These are phyloP conservation scores for Venturia carpophila DNA, from an alignment of 2,329 filamentous ascomycete species.

Conservation along the genomic window DNA sequence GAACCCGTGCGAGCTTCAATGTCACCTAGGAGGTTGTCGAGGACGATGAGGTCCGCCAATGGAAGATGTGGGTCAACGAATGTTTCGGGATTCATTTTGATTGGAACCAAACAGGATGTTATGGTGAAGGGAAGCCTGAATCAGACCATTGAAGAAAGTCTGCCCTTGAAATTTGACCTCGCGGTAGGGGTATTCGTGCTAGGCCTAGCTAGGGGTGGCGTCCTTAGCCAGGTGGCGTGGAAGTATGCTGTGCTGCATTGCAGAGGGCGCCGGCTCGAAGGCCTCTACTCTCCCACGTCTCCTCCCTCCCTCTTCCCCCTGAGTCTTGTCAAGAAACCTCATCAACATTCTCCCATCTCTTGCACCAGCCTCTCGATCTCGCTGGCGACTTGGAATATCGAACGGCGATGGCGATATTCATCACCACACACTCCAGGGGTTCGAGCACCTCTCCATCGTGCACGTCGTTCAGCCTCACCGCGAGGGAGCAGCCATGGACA, in stretches of 20 bases:
- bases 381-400: background rate
- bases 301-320: no score
- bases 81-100: background rate
- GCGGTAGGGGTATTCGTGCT: background rate
- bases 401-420: background rate
- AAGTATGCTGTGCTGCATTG: no score
- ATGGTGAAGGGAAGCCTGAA: background rate
- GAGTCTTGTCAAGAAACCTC: no score
- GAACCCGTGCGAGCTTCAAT: constrained; percentile 19
- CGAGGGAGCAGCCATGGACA: background rate
- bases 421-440: background rate
- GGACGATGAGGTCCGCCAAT: constrained; percentile 33
- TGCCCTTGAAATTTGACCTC: background rate
- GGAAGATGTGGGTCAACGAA: constrained; percentile 31
- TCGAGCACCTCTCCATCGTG: background rate
- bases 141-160: background rate
- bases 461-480: background rate
- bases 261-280: no score
- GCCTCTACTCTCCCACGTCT: no score
- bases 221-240: background rate
- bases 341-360: background rate
- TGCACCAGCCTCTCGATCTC: background rate
- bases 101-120: background rate
- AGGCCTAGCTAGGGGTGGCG: background rate
- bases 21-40: constrained; percentile 33